Conservation (phyloP, 139 green algal species). For the Chlorella sp. region DNA sequence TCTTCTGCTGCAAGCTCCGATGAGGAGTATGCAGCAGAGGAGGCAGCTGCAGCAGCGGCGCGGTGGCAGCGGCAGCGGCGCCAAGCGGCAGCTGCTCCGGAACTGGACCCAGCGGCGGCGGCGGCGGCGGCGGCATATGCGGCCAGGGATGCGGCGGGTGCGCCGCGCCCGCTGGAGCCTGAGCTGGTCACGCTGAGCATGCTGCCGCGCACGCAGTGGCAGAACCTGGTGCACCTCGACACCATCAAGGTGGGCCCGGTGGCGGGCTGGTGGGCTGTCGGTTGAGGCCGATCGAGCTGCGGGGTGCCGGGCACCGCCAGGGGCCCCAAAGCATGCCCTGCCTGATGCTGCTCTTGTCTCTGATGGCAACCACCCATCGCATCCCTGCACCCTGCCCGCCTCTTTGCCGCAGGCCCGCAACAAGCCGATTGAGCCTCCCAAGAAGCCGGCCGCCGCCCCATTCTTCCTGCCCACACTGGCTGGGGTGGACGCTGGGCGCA, state of each 20-base stretch:
- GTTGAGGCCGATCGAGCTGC: too few species aligned
- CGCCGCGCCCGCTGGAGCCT: constrained; percentile 71
- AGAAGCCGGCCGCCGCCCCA: constrained; percentile 94
- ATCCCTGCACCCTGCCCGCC: too few species aligned
- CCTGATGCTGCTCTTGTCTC: too few species aligned
- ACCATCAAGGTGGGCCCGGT: constrained; percentile 77
- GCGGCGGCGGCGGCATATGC: constrained; percentile 24
- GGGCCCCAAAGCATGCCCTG: too few species aligned
- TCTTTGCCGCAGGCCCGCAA: constrained; percentile 62
- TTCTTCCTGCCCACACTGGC: constrained; percentile 97
- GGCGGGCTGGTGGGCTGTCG: not conserved
- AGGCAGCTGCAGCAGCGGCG: not conserved
- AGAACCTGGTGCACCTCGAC: constrained; percentile 90
- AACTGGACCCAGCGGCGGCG: constrained; percentile 30
- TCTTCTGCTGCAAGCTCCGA: not conserved
- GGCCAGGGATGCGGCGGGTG: constrained; percentile 50
- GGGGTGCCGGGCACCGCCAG: too few species aligned
- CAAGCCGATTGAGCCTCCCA: constrained; percentile 87
- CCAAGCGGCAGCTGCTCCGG: not conserved
- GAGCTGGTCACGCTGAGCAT: constrained; percentile 88
- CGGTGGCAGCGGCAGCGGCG: not conserved
- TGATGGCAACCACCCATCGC: too few species aligned
- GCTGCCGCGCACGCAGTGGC: constrained; percentile 92
- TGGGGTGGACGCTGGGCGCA: constrained; percentile 25
- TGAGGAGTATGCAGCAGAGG: not conserved